Conservation (phyloP, 225 moss, liverwort and hornwort genomes). For the Lunularia cruciata region DNA sequence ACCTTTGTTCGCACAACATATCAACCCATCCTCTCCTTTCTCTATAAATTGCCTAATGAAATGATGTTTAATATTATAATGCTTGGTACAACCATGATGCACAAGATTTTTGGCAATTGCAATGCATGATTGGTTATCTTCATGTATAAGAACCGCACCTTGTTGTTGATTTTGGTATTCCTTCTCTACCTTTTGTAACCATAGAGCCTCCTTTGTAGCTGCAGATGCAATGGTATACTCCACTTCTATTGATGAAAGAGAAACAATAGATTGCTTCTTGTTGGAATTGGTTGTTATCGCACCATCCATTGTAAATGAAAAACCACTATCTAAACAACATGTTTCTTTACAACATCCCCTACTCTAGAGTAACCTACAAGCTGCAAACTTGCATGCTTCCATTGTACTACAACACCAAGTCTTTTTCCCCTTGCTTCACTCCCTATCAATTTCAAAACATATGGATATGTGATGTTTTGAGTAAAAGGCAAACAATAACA, state of each 20-base stretch:
- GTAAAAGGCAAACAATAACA: too few species aligned
- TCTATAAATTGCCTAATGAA: neutral
- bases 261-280: neutral
- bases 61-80: neutral
- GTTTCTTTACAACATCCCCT: neutral
- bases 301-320: neutral
- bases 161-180: neutral
- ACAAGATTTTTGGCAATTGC: neutral
- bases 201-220: neutral
- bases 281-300: neutral
- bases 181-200: neutral
- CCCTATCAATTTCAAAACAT: too few species aligned
- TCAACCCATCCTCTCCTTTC: neutral
- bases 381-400: neutral
- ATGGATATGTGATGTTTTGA: too few species aligned
- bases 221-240: neutral
- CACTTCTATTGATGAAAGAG: neutral
- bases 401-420: neutral
- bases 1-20: neutral
- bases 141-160: neutral
- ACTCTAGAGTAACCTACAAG: neutral
- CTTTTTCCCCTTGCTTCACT: slow-evolving; percentile 4
- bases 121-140: neutral
- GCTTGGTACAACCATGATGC: neutral
- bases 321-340: neutral